Evolutionary conservation across 75 land plant species (phyloP).

Genomic region (Picea glauca): DNA sequence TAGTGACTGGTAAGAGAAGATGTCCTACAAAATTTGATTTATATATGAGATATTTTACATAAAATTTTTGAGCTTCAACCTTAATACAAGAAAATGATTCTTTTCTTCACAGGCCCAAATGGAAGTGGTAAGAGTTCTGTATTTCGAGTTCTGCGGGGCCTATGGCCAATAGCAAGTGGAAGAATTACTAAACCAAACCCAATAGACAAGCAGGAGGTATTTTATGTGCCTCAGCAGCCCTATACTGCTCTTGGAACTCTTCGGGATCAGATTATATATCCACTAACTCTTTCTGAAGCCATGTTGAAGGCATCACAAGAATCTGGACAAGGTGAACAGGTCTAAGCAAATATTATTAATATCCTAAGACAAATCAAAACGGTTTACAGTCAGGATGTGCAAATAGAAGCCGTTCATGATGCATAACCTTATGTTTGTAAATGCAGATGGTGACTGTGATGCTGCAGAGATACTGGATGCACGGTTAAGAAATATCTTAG

Average conservation of each 20-base stretch:
- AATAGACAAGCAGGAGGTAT: slow-evolving; percentile 43
- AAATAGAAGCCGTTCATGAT: background rate
- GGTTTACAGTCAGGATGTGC: background rate
- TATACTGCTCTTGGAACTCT: slow-evolving; percentile 96
- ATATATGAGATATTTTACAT: background rate
- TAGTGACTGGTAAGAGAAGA: slow-evolving; percentile 77
- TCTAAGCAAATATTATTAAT: background rate
- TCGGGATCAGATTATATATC: slow-evolving; percentile 98
- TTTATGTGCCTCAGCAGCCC: slow-evolving; percentile 93
- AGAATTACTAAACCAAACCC: slow-evolving; percentile 52
- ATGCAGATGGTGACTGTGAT: slow-evolving; percentile 33
- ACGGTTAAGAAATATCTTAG: slow-evolving; percentile 57
- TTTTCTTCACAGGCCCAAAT: slow-evolving; percentile 74
- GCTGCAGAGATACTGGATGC: slow-evolving; percentile 50
- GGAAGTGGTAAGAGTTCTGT: slow-evolving; percentile 98
- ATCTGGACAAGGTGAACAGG: slow-evolving; percentile 19
- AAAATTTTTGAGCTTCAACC: background rate
- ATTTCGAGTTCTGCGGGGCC: slow-evolving; percentile 89
- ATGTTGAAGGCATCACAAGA: slow-evolving; percentile 38
- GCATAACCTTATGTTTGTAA: background rate
- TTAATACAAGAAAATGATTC: slow-evolving; percentile 10
- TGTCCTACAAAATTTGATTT: background rate
- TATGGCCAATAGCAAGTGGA: slow-evolving; percentile 94
- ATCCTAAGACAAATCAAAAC: background rate
- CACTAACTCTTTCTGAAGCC: slow-evolving; percentile 84